Conservation (phyloP, 1,284 basidiomycete genomes). For the Blastosporella zonata region DNA sequence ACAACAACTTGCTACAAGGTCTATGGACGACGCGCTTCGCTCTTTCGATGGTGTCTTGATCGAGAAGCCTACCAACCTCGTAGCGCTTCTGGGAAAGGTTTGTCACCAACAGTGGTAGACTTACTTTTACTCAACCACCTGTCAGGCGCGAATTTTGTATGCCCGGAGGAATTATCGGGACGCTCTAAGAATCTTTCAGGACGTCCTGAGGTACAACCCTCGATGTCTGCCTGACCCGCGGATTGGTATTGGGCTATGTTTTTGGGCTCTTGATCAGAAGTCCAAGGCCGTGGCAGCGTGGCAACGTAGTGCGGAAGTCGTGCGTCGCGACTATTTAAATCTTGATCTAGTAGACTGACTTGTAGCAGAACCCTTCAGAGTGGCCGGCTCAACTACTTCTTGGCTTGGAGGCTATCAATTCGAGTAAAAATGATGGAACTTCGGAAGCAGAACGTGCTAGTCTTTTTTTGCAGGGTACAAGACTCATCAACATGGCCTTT, state of each 20-base stretch:
- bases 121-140: slow-evolving; percentile 4
- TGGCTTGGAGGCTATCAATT: slow-evolving; percentile 82
- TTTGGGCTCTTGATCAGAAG: slow-evolving; percentile 84
- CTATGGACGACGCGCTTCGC: slow-evolving; percentile 75
- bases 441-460: slow-evolving; percentile 59
- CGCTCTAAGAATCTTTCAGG: slow-evolving; percentile 82
- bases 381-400: slow-evolving; percentile 78
- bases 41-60: slow-evolving; percentile 82
- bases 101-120: slow-evolving; percentile 10
- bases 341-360: slow-evolving; percentile 6
- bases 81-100: slow-evolving; percentile 79
- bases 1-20: slow-evolving; percentile 75
- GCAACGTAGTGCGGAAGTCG: slow-evolving; percentile 81
- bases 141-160: slow-evolving; percentile 79
- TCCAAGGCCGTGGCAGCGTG: slow-evolving; percentile 81
- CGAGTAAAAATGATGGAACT: slow-evolving; percentile 64
- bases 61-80: slow-evolving; percentile 78
- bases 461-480: slow-evolving; percentile 59
- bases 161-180: slow-evolving; percentile 73
- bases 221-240: slow-evolving; percentile 84
- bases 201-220: slow-evolving; percentile 75
- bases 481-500: slow-evolving; percentile 70
- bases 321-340: slow-evolving; percentile 37
- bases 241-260: slow-evolving; percentile 89
- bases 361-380: slow-evolving; percentile 64